Percentiles rank a stretch among this genome's conserved stretches.
Conservation (phyloP, 106 monocot species). For the Iris macrosiphon region DNA sequence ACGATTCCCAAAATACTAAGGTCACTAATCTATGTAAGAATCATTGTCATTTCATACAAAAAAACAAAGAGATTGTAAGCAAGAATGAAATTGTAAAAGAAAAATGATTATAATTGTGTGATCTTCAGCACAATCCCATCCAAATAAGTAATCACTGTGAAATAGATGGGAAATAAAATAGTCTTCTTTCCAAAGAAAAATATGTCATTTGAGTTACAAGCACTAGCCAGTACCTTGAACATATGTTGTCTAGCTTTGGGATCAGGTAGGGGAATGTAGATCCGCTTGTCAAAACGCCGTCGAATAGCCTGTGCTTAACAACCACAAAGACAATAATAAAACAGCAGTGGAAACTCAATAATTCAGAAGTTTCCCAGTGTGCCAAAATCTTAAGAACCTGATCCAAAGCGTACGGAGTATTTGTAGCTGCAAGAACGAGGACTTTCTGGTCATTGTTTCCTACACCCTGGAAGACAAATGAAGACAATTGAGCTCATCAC, state of each 20-base stretch:
- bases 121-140: neutral
- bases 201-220: too few relatives aligned
- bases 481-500: too few relatives aligned
- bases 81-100: neutral
- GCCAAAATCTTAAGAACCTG: slow-evolving; percentile 36
- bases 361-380: neutral
- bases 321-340: neutral
- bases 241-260: slow-evolving; percentile 86
- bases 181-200: too few relatives aligned
- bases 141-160: too few relatives aligned
- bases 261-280: slow-evolving; percentile 85
- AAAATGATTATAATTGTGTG: too few relatives aligned
- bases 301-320: slow-evolving; percentile 47
- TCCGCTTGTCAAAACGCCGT: slow-evolving; percentile 80
- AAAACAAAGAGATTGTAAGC: too few relatives aligned
- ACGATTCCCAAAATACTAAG: too few relatives aligned
- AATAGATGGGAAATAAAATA: too few relatives aligned
- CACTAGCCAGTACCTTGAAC: slow-evolving; percentile 50
- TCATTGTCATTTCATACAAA: too few relatives aligned
- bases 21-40: too few relatives aligned
- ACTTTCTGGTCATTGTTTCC: slow-evolving; percentile 87
- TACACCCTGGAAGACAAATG: slow-evolving; percentile 51
- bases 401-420: slow-evolving; percentile 77
- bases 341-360: neutral
- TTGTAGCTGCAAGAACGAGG: slow-evolving; percentile 81